These are phyloP conservation scores for Volvox reticuliferus DNA, from an alignment of 139 green algal species.

Conservation along the genomic window DNA sequence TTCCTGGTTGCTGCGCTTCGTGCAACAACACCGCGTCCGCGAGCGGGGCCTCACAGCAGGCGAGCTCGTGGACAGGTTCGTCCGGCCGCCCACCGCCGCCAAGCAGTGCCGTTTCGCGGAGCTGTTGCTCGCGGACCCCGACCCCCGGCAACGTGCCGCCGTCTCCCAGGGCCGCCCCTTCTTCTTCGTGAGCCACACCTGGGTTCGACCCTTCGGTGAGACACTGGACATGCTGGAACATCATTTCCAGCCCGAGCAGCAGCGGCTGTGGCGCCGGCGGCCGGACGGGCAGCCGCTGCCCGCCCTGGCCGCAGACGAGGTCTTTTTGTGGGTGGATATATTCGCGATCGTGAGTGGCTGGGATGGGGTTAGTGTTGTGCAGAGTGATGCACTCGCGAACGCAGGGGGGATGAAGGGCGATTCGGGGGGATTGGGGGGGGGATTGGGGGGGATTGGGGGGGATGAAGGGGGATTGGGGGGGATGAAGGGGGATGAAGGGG, in stretches of 20 bases:
- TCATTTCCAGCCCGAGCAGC: neutral
- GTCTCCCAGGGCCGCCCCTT: neutral
- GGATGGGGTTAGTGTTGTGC: neutral
- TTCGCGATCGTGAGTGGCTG: constrained; percentile 13
- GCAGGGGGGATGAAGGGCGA: neutral
- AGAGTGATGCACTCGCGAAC: too few relatives aligned
- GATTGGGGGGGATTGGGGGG: neutral
- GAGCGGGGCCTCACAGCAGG: neutral
- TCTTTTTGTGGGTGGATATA: constrained; percentile 2
- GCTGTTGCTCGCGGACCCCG: neutral
- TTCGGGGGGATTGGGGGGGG: neutral
- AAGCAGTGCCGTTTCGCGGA: neutral
- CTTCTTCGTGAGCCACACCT: constrained; percentile 21
- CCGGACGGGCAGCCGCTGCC: neutral
- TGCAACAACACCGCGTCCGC: neutral
- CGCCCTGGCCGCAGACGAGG: neutral
- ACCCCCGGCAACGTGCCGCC: neutral
- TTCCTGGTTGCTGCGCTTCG: neutral
- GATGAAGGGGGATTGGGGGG: neutral
- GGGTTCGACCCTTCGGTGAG: neutral
- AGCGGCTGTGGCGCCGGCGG: neutral
- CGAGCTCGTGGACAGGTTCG: neutral
- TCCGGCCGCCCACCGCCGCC: neutral
- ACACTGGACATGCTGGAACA: constrained; percentile 8
- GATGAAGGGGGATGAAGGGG: neutral